Conservation (phyloP, 768 basidiomycete genomes). For the Tubosaeta sp. region DNA sequence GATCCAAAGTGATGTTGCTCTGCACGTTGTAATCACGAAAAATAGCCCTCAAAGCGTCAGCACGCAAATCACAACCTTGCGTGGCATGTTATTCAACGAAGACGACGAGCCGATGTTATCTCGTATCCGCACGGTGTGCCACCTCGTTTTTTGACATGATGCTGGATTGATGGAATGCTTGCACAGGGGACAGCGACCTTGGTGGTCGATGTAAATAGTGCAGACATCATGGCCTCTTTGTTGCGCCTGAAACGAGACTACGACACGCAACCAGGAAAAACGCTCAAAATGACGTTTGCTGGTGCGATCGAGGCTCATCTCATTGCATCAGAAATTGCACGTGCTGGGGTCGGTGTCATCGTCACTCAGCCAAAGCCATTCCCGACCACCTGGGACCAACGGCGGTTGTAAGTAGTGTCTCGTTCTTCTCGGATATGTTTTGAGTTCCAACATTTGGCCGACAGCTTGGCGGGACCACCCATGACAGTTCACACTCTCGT, state of each 20-base stretch:
- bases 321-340: constrained; percentile 64
- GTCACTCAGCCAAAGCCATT: constrained; percentile 58
- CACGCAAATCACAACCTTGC: constrained; percentile 59
- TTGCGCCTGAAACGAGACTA: constrained; percentile 66
- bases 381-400: constrained; percentile 61
- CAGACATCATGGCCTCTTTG: constrained; percentile 70
- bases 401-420: constrained; percentile 50
- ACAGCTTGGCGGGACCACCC: constrained; percentile 67
- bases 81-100: constrained; percentile 56
- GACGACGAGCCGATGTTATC: constrained; percentile 36
- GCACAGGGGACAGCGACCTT: constrained; percentile 58
- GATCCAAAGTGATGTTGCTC: constrained; percentile 49
- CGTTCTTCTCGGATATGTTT: neutral
- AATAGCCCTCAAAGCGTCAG: constrained; percentile 49
- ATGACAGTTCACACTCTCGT: constrained; percentile 53
- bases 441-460: neutral
- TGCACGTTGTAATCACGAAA: constrained; percentile 56
- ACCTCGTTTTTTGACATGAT: neutral
- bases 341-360: constrained; percentile 67
- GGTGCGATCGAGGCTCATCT: constrained; percentile 63
- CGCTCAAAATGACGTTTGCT: constrained; percentile 58
- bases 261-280: constrained; percentile 51
- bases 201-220: constrained; percentile 62
- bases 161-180: neutral
- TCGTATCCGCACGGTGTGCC: constrained; percentile 14